A percentile compares a stretch with the other conserved stretches of the same genome.
phyloP scores from a whole-genome alignment of 495 filamentous ascomycete genomes.

The Filosporella fistucella region DNA sequence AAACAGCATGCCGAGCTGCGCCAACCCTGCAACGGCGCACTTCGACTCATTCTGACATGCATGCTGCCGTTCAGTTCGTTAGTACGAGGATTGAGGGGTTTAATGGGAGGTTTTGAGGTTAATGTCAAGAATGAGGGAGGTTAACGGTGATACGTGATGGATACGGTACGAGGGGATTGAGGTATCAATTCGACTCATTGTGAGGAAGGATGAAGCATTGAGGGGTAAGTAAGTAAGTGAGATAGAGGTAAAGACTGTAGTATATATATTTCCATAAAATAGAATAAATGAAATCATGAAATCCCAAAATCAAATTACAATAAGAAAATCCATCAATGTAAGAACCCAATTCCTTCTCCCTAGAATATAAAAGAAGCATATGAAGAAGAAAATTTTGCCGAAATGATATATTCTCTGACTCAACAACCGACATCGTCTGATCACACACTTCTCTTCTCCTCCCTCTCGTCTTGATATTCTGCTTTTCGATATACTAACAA shows the following conservation, averaged over 20 bases:
- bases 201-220: not conserved
- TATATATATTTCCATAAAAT: constrained; percentile 3
- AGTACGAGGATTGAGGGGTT: too few relatives aligned
- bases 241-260: not conserved
- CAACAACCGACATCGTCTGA: constrained; percentile 10
- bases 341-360: not conserved
- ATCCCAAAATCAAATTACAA: not conserved
- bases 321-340: not conserved
- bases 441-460: not conserved
- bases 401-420: not conserved
- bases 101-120: too few relatives aligned
- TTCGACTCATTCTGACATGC: too few relatives aligned
- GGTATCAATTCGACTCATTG: constrained; percentile 3
- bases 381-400: constrained; percentile 4
- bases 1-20: too few relatives aligned
- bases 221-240: not conserved
- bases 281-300: not conserved
- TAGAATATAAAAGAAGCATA: not conserved
- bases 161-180: not conserved
- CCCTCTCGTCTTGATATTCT: not conserved
- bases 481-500: too few relatives aligned
- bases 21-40: too few relatives aligned
- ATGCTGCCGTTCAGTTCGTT: too few relatives aligned
- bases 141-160: not conserved
- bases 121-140: too few relatives aligned